Evolutionary conservation across 495 filamentous ascomycete genomes (phyloP), one percentile per base, ranked within the genome.

Genomic region (Hypomontagnella monticulosa): DNA sequence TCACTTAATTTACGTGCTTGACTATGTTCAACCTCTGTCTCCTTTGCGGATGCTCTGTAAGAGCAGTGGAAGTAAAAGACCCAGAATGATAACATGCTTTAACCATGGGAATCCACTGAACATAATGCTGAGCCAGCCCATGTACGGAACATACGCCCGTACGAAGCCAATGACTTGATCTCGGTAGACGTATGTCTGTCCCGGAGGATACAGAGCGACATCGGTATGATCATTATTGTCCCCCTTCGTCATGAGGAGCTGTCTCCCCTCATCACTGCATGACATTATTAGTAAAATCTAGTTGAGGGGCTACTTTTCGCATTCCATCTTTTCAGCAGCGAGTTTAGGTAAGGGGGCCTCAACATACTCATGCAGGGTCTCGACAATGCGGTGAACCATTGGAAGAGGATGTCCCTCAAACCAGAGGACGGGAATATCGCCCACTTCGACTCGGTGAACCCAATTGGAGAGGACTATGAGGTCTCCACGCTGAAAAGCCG

Each of bases 371-470:
- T 38, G 36, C 9, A 38, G 11, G n/a, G 11, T 10, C 11, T 38
- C 36, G 36, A 38, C n/a, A 14, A 9, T 9, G 3, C 36, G 36
- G 36, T 38, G 18, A 48, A 48, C 12, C 18, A 16, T 48, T 7
- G 20, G 27, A 15, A 33, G 27, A 32, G 46, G 11, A 49, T 34
- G 30, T 2, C 11, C 27, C 46, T 49, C 11, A 49, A 15, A 27
- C 46, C 27, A 49, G n/a, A 49, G 12, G 46, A 33, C 46, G 23
- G 27, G 46, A 15, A 49, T 49, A 34, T 49, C 12, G 10, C 27
- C 46, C 14, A 33, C 30, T 5, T 34, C 27, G 46, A 49, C 27
- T 32, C 27, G 46, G 46, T 49, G 30, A 34, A 6, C 27, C 15
- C 23, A 34, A 49, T 14, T 14, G 3, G 46, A 36, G 4, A 49